A percentile compares a stretch with the other conserved stretches of the same genome.
Evolutionary conservation across 352 stramenopile species (phyloP).

Genomic region (Pythium periplocum): DNA sequence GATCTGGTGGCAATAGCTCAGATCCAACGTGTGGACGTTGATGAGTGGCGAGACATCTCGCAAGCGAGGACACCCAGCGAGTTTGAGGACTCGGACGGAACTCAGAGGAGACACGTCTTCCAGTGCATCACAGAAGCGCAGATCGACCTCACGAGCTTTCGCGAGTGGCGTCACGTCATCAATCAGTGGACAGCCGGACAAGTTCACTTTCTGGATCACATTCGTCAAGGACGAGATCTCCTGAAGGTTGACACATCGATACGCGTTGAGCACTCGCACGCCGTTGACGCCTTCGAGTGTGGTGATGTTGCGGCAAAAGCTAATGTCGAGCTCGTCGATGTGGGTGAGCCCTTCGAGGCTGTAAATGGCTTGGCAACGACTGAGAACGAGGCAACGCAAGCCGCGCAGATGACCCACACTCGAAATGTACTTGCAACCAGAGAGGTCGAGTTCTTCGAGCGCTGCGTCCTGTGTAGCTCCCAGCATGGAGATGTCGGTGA

Average conservation of each 20-base stretch:
- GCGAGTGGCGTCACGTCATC: slow-evolving; percentile 36
- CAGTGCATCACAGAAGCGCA: slow-evolving; percentile 64
- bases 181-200: slow-evolving; percentile 51
- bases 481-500: slow-evolving; percentile 43
- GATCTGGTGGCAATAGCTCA: slow-evolving; percentile 60
- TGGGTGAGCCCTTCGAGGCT: slow-evolving; percentile 32
- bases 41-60: slow-evolving; percentile 40
- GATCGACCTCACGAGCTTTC: slow-evolving; percentile 34
- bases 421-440: slow-evolving; percentile 34
- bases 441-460: slow-evolving; percentile 52
- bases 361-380: slow-evolving; percentile 42
- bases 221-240: slow-evolving; percentile 32
- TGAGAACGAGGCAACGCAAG: slow-evolving; percentile 44
- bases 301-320: slow-evolving; percentile 53
- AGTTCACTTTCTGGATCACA: slow-evolving; percentile 28
- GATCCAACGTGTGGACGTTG: slow-evolving; percentile 44
- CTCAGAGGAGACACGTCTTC: slow-evolving; percentile 36
- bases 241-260: slow-evolving; percentile 45
- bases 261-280: slow-evolving; percentile 34
- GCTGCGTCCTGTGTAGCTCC: slow-evolving; percentile 1
- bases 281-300: slow-evolving; percentile 23
- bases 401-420: slow-evolving; percentile 31
- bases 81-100: slow-evolving; percentile 41
- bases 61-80: slow-evolving; percentile 46
- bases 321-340: slow-evolving; percentile 59